Conservation (phyloP, 176 grass and related monocot species). For the barley (Hordeum vulgare) region MorexV3_pseudomolecules_assembly NC_058522.1:438622145-438622644, state of each 20-base stretch:
- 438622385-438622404: constrained; percentile 16
- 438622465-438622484: neutral
- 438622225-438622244: too few relatives aligned
- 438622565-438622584: neutral
- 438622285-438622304: too few relatives aligned
- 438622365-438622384: constrained; percentile 17
- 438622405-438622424: constrained; percentile 18
- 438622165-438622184: too few relatives aligned
- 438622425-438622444: constrained; percentile 16
- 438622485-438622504: constrained; percentile 20
- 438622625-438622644: too few relatives aligned
- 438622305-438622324: neutral
- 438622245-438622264: neutral
- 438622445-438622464: neutral
- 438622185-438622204: too few relatives aligned
- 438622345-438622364: constrained; percentile 16
- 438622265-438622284: neutral
- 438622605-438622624: neutral
- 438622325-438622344: constrained; percentile 16
- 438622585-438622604: neutral
- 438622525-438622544: too few relatives aligned
- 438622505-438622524: neutral
- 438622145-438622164: too few relatives aligned
- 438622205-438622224: too few relatives aligned
- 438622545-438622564: neutral